Evolutionary conservation across 129 eudicot species (phyloP).

Genomic region (Saussurea involucrata): DNA sequence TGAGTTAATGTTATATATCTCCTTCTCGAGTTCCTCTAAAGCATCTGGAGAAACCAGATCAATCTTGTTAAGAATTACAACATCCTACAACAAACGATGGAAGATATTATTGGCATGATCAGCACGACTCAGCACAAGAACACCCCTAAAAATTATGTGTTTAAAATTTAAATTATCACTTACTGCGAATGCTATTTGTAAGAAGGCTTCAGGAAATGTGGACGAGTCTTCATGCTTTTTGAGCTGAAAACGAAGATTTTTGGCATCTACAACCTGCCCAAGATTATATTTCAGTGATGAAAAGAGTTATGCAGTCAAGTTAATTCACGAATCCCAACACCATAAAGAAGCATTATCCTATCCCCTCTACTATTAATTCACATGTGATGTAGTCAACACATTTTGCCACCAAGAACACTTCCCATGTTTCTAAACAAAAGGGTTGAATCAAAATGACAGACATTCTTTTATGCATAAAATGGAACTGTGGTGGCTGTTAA

Average conservation of each 20-base stretch:
- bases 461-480: not conserved
- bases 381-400: not conserved
- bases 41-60: conserved; percentile 68
- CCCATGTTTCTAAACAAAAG: not conserved
- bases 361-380: not conserved
- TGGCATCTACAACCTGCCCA: conserved; percentile 92
- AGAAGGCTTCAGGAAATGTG: conserved; percentile 86
- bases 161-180: not conserved
- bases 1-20: conserved; percentile 73
- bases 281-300: not conserved
- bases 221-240: conserved; percentile 68
- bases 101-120: not conserved
- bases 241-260: conserved; percentile 85
- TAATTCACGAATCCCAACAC: not conserved
- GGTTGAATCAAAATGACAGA: not conserved
- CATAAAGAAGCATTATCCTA: not conserved
- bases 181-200: conserved; percentile 91
- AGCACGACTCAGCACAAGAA: not conserved
- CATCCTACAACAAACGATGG: conserved; percentile 60
- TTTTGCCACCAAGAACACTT: too few species aligned
- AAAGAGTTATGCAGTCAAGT: not conserved
- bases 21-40: conserved; percentile 72
- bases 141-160: not conserved
- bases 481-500: not conserved
- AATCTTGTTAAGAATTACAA: conserved; percentile 82